Base-by-base conservation (phyloP, 1,139 yeast genomes). In the Debaryomycetaceae sp. region DNA sequence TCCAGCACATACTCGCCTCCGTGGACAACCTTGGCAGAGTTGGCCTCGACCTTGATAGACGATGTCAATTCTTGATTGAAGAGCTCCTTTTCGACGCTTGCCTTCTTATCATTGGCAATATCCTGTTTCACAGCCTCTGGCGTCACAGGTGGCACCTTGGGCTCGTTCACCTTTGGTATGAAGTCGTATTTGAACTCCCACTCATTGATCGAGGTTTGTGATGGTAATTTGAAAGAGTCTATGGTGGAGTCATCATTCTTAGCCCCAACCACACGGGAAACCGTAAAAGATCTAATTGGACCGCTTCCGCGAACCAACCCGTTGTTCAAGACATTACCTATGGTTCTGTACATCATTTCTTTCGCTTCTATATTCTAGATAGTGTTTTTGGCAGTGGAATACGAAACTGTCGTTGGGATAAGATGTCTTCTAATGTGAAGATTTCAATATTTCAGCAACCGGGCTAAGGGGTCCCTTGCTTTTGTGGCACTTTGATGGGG, bases 171-270 rank as follows among this genome's bases (percentile, higher is more conserved):
- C 51, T 69, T 71, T 23, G 78, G 78, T 44, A 72, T 66, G 49
- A 70, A 74, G 56, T 74, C 78, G 55, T 78, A 78, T 55, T 75
- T 77, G 63, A 77, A 78, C 53, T 71, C 79, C 72, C 75, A 66
- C 59, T 78, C 75, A 55, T 66, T 67, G 55, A 74, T 70, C 34
- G 78, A 73, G 2, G 78, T 70, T 50, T 74, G 79, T 4, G 77
- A 71, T 17, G 79, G 79, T 43, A 74, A 65, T 49, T 58, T 65
- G 56, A 51, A 72, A 13, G 77, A 69, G 56, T 74, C 79, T 50
- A 74, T 74, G 41, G 76, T 65, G 17, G 78, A 72, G 5, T 62
- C n/a, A 53, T 74, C 79, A 44, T 75, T 73, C 49, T 74, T 74
- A 42, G 77, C 74, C 33, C 55, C 11, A 27, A 27, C 31, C 31